These are phyloP conservation scores for Lactarius akahatsu DNA, from an alignment of 768 basidiomycete genomes.

Conservation along the genomic window DNA sequence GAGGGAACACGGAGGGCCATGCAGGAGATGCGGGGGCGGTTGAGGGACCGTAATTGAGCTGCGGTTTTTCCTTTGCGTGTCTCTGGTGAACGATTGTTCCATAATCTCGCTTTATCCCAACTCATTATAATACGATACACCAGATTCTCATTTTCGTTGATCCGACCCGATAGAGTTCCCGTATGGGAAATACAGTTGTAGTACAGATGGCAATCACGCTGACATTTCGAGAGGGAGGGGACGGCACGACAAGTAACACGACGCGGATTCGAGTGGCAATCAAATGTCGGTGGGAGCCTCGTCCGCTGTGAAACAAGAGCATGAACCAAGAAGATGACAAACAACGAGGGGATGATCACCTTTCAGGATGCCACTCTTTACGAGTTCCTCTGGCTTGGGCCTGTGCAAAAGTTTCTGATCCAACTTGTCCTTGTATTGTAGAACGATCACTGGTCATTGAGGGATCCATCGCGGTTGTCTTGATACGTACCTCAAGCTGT, in stretches of 20 bases:
- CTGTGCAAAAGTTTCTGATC: conserved; percentile 58
- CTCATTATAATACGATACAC: conserved; percentile 15
- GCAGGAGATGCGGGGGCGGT: conserved; percentile 40
- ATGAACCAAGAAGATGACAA: background rate
- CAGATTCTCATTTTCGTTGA: conserved; percentile 6
- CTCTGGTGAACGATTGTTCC: conserved; percentile 1
- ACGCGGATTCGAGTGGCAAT: conserved; percentile 12
- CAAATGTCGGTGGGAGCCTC: conserved; percentile 20
- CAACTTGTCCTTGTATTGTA: conserved; percentile 56
- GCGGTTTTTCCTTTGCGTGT: conserved; percentile 19
- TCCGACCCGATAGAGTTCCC: conserved; percentile 26
- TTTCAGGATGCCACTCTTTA: conserved; percentile 61
- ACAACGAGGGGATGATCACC: conserved; percentile 34
- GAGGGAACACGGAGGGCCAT: conserved; percentile 69
- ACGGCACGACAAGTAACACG: background rate
- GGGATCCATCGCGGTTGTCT: conserved; percentile 5
- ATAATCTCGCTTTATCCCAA: conserved; percentile 7
- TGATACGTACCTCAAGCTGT: conserved; percentile 54
- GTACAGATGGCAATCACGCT: conserved; percentile 10
- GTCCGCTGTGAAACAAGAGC: conserved; percentile 15
- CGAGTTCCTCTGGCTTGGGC: conserved; percentile 59
- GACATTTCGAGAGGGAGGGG: background rate
- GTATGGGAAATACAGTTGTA: conserved; percentile 13
- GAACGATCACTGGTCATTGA: conserved; percentile 4
- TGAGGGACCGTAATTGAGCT: conserved; percentile 32